Evolutionary conservation across 441 rosid genomes (phyloP), one percentile per base, ranked within the genome.

Genomic region (Flueggea neowawraea): DNA sequence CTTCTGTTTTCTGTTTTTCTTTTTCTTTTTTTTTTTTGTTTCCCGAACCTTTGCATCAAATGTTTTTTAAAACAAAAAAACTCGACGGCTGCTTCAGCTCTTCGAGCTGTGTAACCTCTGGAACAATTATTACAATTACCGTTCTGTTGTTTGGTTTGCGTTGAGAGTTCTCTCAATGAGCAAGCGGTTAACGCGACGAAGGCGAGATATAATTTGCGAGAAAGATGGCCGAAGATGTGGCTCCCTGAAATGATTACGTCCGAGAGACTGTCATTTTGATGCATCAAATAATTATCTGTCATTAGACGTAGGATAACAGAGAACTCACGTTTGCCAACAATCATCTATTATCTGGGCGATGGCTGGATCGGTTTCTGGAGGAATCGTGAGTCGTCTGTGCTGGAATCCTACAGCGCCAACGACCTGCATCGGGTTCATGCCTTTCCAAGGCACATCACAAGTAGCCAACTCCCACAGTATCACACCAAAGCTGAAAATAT

Each of bases 401-500:
- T 95, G 97, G 80, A 95, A 95, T 56, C 99, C 99, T 43, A 95
- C 98, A 57, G 99, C 99, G 68, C 98, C 99, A 65, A 95, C 99
- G 47, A 95, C 99, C 72, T 95, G 99, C 97, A 92, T 92, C 9
- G 99, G 97, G 61, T 95, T 95, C 84, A 95, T 78, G 53, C 98
- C 98, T 77, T 81, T 85, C 99, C 99, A 95, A 10, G 99, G 99
- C 58, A 89, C 67, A 32, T 70, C 59, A 73, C 83, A 73, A 41
- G 99, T 91, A 31, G 83, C 81, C 74, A 95, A 52, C 74, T 95
- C 99, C 99, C 99, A 95, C 61, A 91, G 75, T 80, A 95, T 95
- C 54, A 95, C 98, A 61, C 99, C 99, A 78, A 90, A 95, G 72
- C 99, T 95, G 80, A 88, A 95, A 60, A 95, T 96, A 68, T 95